Evolutionary conservation across 1,139 yeast species (phyloP).

Genomic region (Magnusiomyces tetraspermus): DNA sequence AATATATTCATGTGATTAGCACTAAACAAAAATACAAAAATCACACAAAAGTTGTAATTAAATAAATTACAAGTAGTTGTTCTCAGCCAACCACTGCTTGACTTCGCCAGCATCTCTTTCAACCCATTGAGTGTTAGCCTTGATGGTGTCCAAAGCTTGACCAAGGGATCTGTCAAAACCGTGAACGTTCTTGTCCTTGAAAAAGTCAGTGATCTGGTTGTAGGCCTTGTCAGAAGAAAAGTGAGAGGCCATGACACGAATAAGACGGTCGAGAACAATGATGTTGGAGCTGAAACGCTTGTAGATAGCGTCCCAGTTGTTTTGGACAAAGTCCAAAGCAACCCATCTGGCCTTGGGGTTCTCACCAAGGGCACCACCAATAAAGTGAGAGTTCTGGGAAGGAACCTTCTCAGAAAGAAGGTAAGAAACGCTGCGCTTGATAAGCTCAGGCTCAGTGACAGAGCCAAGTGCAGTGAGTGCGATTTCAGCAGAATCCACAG

Average conservation of each 20-base stretch:
- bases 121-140: constrained; percentile 26
- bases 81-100: constrained; percentile 28
- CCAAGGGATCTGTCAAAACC: constrained; percentile 30
- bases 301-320: constrained; percentile 44
- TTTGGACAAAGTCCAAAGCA: constrained; percentile 50
- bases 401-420: constrained; percentile 42
- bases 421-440: constrained; percentile 35
- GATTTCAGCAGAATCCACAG: constrained; percentile 60
- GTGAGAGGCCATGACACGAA: constrained; percentile 43
- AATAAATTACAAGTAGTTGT: constrained; percentile 14
- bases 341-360: constrained; percentile 42
- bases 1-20: not conserved
- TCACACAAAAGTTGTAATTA: too few species aligned
- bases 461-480: constrained; percentile 55
- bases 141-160: constrained; percentile 28
- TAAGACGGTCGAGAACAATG: constrained; percentile 56
- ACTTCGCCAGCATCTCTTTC: constrained; percentile 25
- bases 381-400: constrained; percentile 62
- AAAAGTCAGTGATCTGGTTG: constrained; percentile 43
- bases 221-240: constrained; percentile 39
- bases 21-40: too few species aligned
- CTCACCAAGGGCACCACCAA: constrained; percentile 43
- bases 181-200: constrained; percentile 44
- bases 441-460: constrained; percentile 35
- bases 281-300: constrained; percentile 44